Conservation (phyloP, 768 basidiomycete genomes). For the Trametes coccinea region DNA sequence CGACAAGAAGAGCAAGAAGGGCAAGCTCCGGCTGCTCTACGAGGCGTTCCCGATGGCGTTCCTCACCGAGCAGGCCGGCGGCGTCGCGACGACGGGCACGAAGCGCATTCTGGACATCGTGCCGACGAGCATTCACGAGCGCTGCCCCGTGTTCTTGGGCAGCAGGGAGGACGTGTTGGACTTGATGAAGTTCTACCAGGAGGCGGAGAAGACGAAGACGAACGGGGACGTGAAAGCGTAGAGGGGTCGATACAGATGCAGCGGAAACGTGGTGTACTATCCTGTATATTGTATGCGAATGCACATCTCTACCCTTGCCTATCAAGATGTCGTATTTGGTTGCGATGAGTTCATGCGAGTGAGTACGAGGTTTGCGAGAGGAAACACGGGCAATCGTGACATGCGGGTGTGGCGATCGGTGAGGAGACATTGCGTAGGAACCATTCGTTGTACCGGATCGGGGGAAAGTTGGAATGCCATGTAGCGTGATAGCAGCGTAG, state of each 20-base stretch:
- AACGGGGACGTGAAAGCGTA: conserved; percentile 23
- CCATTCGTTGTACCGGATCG: not conserved
- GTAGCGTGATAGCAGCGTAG: not conserved
- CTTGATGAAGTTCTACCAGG: conserved; percentile 80
- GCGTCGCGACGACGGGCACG: conserved; percentile 94
- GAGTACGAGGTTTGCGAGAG: not conserved
- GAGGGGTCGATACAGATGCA: not conserved
- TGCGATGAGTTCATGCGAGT: not conserved
- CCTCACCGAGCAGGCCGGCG: conserved; percentile 95
- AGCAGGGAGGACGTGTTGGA: conserved; percentile 92
- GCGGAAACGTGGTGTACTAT: conserved; percentile 10
- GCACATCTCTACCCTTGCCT: not conserved
- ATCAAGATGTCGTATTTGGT: not conserved
- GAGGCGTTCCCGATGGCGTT: conserved; percentile 99
- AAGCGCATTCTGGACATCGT: conserved; percentile 89
- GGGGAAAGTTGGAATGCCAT: not conserved
- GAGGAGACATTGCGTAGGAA: not conserved
- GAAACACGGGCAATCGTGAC: not conserved
- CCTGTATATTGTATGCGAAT: conserved; percentile 11
- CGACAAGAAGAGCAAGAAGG: conserved; percentile 96
- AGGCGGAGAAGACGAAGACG: conserved; percentile 19
- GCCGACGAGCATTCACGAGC: conserved; percentile 85
- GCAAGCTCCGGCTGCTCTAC: conserved; percentile 92
- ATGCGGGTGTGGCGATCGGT: not conserved
- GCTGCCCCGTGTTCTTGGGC: conserved; percentile 92